Base-by-base conservation (phyloP, 345 rosid genomes). In the Anacardium occidentale region DNA sequence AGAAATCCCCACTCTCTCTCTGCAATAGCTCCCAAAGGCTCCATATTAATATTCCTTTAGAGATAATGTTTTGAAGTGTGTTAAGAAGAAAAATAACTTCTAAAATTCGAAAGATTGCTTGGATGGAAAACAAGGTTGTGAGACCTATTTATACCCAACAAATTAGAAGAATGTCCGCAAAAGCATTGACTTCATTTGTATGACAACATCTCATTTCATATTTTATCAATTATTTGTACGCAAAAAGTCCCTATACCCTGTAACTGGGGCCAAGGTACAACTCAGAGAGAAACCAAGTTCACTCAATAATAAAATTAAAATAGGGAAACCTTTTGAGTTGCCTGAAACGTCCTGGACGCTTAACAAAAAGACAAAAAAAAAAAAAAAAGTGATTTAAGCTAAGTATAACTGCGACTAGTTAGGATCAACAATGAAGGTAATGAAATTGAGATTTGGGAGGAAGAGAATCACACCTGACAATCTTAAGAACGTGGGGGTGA, bases 1-100 rank as follows among this genome's bases (percentile, higher is more conserved):
- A 88, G 78, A 66, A 75, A 80, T 51, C 80, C 81, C 95, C 97
- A 91, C 45, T 85, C 92, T 44, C 87, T 85, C 48, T 81, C 88
- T 15, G 67, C 47, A n/a, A 53, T 54, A 37, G 71, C 69, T 64
- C 80, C 90, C 79, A 81, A 77, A 26, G 83, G 69, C 70, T 87
- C 90, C 91, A 89, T 85, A 44, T 21, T 1, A 58, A 45, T 50
- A 57, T 2, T 22, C 26, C 50, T 3, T 7, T 0, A 59, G 63
- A 55, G 7, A 62, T 50, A 65, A 15, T 45, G 22, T 72, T 71
- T 3, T 47, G 5, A 29, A 8, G 26, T 62, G 34, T 50, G 18
- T 26, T 24, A 51, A 34, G 65, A 75, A 64, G 18, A 59, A 11
- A 1, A 58, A 26, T 0, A 63, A 63, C 52, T 52, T 63, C 60